Conservation (phyloP, 2,329 filamentous ascomycete species). For the Colletotrichum phormii region DNA sequence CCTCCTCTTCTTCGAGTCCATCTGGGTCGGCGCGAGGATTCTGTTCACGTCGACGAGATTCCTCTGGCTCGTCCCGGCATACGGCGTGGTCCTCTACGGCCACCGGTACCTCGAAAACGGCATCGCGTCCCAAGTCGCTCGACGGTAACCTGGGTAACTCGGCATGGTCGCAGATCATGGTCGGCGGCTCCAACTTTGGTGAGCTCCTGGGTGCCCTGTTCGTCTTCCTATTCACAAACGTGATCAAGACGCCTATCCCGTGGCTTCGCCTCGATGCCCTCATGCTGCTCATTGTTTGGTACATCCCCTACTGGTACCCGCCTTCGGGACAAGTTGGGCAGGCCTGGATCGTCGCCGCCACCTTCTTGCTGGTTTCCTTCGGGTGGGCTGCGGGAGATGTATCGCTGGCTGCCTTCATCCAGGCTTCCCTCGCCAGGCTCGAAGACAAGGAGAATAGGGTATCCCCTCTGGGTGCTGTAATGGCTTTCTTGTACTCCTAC, state of each 20-base stretch:
- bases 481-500: conserved; percentile 63
- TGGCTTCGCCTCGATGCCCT: conserved; percentile 62
- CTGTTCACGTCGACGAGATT: conserved; percentile 60
- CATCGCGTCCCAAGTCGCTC: conserved; percentile 57
- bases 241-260: conserved; percentile 60
- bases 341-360: conserved; percentile 45
- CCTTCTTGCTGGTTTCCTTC: conserved; percentile 59
- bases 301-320: conserved; percentile 59
- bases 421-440: conserved; percentile 58
- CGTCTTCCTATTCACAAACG: conserved; percentile 61
- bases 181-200: conserved; percentile 62
- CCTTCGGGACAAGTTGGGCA: conserved; percentile 51
- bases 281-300: conserved; percentile 60
- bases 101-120: conserved; percentile 63
- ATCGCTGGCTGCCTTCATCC: conserved; percentile 62
- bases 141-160: conserved; percentile 60
- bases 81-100: conserved; percentile 60
- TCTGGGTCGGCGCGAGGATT: conserved; percentile 57
- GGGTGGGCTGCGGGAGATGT: conserved; percentile 65
- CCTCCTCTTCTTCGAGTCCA: conserved; percentile 48
- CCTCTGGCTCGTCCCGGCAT: conserved; percentile 61
- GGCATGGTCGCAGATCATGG: conserved; percentile 62
- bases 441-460: conserved; percentile 57
- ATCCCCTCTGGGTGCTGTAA: conserved; percentile 61
- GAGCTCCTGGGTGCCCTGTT: conserved; percentile 60